Evolutionary conservation across 2,329 filamentous ascomycete species (phyloP), one percentile per base, ranked within the genome.

Genomic region (Monascus ruber): DNA sequence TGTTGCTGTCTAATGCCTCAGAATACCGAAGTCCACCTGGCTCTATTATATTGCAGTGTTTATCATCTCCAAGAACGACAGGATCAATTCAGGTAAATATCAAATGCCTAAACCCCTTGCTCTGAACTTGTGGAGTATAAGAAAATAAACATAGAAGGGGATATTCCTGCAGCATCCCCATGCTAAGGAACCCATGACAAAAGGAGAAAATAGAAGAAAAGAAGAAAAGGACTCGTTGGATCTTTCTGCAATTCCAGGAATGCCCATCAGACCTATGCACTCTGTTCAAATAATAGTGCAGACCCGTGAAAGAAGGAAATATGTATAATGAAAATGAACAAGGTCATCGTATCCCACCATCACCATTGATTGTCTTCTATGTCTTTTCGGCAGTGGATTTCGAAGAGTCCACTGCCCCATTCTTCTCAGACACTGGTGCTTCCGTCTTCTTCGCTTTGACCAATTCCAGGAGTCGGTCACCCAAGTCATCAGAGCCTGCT

Each of bases 401-500:
- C 4, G 35, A 24, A 10, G 39, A 37, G 8, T 39, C 47, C 7
- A 42, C 32, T 6, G 17, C 17, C 17, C 17, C 17, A 17, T 41
- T 42, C 2, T 36, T 36, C 24, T 24, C 34, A 36, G 25, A 10
- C 6, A 2, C 3, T 5, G 11, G 6, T n/a, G 50, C 37, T n/a
- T 49, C 41, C 26, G 59, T 56, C 5, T 46, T 47, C 46, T 68
- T 69, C 8, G 54, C 53, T 34, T 62, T 53, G 27, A 66, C 56
- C 17, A 68, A 39, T 39, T 74, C 73, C 8, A 79, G 63, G 4
- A 95, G 70, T 45, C 79, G 72, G 29, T 81, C 74, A 26, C 83
- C 85, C 2, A 85, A 70, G 47, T 87, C 80, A 6, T 74, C 80
- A 42, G 85, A 85, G 1, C 85, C 86, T 38, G 91, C 81, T 31